Evolutionary conservation across 768 basidiomycete species (phyloP).

Genomic region (Mrakia hoshinonis): DNA sequence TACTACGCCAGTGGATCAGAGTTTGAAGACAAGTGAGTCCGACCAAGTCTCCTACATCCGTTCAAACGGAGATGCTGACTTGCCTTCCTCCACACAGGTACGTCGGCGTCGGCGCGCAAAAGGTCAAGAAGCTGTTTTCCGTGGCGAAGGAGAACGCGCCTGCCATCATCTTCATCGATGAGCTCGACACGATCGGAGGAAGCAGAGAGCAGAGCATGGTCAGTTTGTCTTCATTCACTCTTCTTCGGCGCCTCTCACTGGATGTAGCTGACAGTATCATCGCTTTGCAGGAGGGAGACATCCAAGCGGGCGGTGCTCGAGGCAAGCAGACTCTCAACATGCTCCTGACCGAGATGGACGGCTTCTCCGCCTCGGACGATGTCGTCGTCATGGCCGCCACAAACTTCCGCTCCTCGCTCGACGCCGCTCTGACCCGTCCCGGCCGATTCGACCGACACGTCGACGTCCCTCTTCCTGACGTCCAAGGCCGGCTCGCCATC

Average conservation of each 20-base stretch:
- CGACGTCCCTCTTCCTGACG: conserved; percentile 48
- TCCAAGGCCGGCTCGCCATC: conserved; percentile 85
- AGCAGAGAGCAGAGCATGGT: conserved; percentile 36
- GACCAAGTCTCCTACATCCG: neutral
- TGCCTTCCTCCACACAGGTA: conserved; percentile 27
- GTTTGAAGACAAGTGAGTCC: conserved; percentile 78
- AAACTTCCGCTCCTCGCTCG: conserved; percentile 90
- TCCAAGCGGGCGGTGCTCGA: conserved; percentile 3
- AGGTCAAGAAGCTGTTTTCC: conserved; percentile 88
- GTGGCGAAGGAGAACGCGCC: conserved; percentile 90
- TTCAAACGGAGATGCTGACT: neutral
- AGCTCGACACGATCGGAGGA: conserved; percentile 85
- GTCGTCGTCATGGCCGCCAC: conserved; percentile 88
- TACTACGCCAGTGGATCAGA: conserved; percentile 96
- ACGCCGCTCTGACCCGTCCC: conserved; percentile 90
- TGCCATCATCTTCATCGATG: conserved; percentile 97
- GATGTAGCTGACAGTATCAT: neutral
- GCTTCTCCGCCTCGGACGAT: conserved; percentile 81
- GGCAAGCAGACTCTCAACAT: conserved; percentile 67
- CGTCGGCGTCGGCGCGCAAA: conserved; percentile 81
- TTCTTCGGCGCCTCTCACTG: neutral
- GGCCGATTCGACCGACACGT: conserved; percentile 85
- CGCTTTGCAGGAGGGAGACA: neutral
- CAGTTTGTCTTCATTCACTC: neutral
- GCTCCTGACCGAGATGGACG: conserved; percentile 92